Percentiles rank a stretch among this genome's conserved stretches.
Conservation (phyloP, 208 protist species). For the Zelonia costaricensis region DNA sequence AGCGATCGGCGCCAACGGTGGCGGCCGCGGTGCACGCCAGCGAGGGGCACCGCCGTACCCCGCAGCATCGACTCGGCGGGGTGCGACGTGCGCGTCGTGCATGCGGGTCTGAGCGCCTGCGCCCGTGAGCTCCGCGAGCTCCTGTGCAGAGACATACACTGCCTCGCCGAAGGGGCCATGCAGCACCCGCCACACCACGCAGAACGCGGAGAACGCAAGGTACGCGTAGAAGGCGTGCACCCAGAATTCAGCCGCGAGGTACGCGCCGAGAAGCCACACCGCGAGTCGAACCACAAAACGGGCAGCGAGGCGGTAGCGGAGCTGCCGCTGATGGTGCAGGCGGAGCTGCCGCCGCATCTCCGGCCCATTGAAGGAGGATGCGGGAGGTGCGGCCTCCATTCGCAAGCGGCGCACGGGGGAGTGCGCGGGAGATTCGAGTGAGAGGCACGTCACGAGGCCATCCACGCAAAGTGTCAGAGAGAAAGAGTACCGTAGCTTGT, state of each 20-base stretch:
- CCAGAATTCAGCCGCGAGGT: slow-evolving; percentile 23
- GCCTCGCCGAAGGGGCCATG: not conserved
- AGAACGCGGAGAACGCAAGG: slow-evolving; percentile 25
- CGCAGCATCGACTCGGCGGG: no score
- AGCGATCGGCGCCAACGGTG: no score
- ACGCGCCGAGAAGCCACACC: slow-evolving; percentile 43
- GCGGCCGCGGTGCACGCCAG: no score
- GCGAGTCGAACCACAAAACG: slow-evolving; percentile 25
- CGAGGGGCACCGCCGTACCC: not conserved
- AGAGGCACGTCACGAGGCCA: not conserved
- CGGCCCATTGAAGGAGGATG: not conserved
- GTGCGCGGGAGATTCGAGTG: no score
- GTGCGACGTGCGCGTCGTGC: no score
- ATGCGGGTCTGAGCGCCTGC: no score
- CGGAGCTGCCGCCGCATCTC: slow-evolving; percentile 13
- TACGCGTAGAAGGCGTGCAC: slow-evolving; percentile 34
- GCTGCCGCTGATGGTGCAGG: slow-evolving; percentile 8
- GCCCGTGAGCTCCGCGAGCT: no score
- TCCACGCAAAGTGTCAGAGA: not conserved
- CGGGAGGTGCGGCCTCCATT: not conserved
- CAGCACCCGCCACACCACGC: not conserved
- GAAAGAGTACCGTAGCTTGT: not conserved
- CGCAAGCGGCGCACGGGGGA: no score
- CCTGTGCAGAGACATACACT: no score
- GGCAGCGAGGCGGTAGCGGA: slow-evolving; percentile 1